Conservation (phyloP, 352 stramenopile genomes). For the Phytophthora hibernalis region DNA sequence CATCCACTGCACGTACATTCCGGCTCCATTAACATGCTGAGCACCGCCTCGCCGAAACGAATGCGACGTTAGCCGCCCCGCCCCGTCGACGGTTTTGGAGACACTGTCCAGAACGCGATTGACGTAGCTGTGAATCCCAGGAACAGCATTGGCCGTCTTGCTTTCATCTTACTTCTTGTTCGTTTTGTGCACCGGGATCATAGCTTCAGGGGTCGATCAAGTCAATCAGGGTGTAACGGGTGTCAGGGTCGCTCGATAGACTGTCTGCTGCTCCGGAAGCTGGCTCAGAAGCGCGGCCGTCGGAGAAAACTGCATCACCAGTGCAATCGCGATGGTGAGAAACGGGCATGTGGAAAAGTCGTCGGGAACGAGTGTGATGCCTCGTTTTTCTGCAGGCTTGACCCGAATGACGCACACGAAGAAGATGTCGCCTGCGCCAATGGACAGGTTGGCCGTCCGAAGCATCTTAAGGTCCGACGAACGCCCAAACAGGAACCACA, state of each 20-base stretch:
- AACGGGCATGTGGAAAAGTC: constrained; percentile 29
- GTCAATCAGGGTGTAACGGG: no score
- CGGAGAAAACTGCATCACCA: constrained; percentile 1
- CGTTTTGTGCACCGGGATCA: no score
- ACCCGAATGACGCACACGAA: constrained; percentile 35
- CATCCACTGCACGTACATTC: constrained; percentile 8
- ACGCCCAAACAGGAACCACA: constrained; percentile 22
- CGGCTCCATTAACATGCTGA: constrained; percentile 17
- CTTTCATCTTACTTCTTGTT: no score
- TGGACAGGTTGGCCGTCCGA: constrained; percentile 26
- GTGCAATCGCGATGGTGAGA: constrained; percentile 13
- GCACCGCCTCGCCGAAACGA: constrained; percentile 28
- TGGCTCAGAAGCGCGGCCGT: constrained; percentile 33
- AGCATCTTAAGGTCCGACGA: constrained; percentile 28
- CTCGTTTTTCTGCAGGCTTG: constrained; percentile 40
- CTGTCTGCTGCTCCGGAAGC: constrained; percentile 11
- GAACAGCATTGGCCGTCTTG: no score
- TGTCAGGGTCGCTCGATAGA: no score
- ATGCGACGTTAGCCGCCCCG: constrained; percentile 34
- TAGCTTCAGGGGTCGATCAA: no score
- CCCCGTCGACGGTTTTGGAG: no score
- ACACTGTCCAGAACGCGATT: no score
- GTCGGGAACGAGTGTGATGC: constrained; percentile 35
- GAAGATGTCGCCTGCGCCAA: constrained; percentile 25
- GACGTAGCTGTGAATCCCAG: no score